Percentiles rank a stretch among this genome's conserved stretches.
These are phyloP conservation scores for Mycena crocata DNA, from an alignment of 768 basidiomycete species.

Conservation along the genomic window DNA sequence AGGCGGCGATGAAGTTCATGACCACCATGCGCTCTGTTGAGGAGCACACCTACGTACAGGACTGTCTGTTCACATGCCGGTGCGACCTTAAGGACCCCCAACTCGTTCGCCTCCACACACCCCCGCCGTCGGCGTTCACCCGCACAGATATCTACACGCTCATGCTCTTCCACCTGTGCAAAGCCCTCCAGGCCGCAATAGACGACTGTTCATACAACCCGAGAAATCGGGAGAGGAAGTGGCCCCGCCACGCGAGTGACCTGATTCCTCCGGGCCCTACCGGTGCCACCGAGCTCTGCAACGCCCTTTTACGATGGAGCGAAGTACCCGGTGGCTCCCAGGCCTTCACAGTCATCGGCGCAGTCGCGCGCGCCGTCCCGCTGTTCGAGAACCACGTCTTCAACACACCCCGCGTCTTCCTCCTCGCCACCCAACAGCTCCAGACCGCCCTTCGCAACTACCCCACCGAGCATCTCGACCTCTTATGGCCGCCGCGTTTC, in stretches of 20 bases:
- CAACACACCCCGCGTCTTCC: background rate
- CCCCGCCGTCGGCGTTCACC: background rate
- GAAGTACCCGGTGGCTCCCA: background rate
- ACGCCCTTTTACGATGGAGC: background rate
- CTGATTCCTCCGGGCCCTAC: background rate
- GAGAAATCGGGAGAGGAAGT: background rate
- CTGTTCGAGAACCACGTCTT: background rate
- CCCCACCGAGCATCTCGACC: too few relatives aligned
- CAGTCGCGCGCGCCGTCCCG: background rate
- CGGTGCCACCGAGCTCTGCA: background rate
- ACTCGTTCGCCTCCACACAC: background rate
- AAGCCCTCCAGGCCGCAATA: background rate
- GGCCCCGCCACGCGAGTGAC: background rate
- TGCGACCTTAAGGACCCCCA: background rate
- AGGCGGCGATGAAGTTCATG: conserved; percentile 19
- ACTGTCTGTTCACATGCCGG: background rate
- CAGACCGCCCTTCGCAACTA: background rate
- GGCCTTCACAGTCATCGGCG: conserved; percentile 1
- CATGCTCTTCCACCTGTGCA: background rate
- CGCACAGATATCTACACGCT: background rate
- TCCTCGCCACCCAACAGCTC: background rate
- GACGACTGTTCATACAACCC: background rate
- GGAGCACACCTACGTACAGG: background rate
- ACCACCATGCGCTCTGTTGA: background rate
- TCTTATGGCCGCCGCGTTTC: background rate